These are phyloP conservation scores for Leptodermis oblonga DNA, from an alignment of 257 asterid species.

Conservation along the genomic window DNA sequence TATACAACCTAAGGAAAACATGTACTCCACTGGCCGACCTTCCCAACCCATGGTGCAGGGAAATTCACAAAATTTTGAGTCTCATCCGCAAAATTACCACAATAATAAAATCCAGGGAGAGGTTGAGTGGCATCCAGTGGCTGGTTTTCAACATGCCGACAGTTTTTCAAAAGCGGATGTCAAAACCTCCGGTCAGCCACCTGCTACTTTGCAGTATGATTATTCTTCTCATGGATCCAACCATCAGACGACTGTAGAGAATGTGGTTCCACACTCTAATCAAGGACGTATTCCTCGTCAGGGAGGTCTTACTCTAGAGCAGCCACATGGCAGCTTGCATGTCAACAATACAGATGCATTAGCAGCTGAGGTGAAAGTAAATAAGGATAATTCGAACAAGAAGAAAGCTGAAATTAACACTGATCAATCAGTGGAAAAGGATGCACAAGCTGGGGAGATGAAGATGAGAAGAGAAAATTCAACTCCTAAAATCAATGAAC, in stretches of 20 bases:
- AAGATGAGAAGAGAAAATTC: constrained; percentile 51
- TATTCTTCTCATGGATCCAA: constrained; percentile 41
- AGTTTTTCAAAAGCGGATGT: constrained; percentile 30
- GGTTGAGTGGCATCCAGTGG: constrained; percentile 43
- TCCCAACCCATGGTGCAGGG: constrained; percentile 38
- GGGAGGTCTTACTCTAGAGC: constrained; percentile 32
- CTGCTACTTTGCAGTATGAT: constrained; percentile 32
- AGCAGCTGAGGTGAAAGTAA: constrained; percentile 32
- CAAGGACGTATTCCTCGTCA: constrained; percentile 35
- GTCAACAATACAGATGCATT: constrained; percentile 33
- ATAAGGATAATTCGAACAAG: constrained; percentile 32
- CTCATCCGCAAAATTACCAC: constrained; percentile 39
- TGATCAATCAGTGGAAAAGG: constrained; percentile 40
- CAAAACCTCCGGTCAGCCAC: constrained; percentile 21
- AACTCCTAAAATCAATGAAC: constrained; percentile 36
- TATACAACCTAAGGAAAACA: constrained; percentile 31
- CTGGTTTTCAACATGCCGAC: constrained; percentile 31
- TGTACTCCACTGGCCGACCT: constrained; percentile 38
- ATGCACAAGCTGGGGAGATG: constrained; percentile 35
- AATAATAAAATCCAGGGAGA: constrained; percentile 37
- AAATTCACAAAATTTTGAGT: constrained; percentile 39
- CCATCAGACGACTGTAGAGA: constrained; percentile 36
- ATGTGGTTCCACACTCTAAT: constrained; percentile 29
- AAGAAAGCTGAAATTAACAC: constrained; percentile 40
- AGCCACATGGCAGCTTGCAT: constrained; percentile 32